These are phyloP conservation scores for Takakia lepidozioides DNA, from an alignment of 225 moss, liverwort and hornwort species.

Conservation along the genomic window DNA sequence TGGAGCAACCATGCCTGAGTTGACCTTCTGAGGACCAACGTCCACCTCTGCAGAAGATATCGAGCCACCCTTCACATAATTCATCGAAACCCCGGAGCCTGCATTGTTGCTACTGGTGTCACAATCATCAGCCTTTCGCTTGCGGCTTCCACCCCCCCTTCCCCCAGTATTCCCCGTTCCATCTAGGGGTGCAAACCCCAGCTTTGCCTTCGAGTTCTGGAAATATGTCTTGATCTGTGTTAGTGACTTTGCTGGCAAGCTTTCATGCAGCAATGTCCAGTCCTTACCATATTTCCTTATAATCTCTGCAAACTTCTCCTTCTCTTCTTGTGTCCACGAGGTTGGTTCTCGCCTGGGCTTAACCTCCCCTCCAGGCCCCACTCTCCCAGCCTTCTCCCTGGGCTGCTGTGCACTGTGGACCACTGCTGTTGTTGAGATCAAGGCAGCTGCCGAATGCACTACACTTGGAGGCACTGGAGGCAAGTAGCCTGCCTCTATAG, in stretches of 20 bases:
- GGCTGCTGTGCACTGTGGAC: conserved; percentile 41
- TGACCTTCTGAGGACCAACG: conserved; percentile 57
- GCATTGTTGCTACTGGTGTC: conserved; percentile 88
- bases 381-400: conserved; percentile 55
- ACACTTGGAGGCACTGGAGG: conserved; percentile 22
- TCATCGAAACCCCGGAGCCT: conserved; percentile 40
- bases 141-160: conserved; percentile 69
- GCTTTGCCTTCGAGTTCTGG: conserved; percentile 95
- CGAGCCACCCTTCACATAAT: conserved; percentile 44
- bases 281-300: conserved; percentile 87
- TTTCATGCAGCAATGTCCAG: conserved; percentile 73
- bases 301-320: conserved; percentile 93
- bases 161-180: conserved; percentile 38
- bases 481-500: conserved; percentile 47
- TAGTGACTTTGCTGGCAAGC: conserved; percentile 83
- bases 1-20: conserved; percentile 33
- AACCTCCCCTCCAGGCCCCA: conserved; percentile 54
- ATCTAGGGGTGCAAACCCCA: conserved; percentile 70
- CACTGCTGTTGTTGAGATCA: conserved; percentile 38
- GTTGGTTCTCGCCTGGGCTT: conserved; percentile 95
- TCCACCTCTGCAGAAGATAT: conserved; percentile 50
- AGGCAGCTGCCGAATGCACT: conserved; percentile 36
- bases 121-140: conserved; percentile 92
- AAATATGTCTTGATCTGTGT: conserved; percentile 99
- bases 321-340: conserved; percentile 99